phyloP scores from a whole-genome alignment of 1,284 basidiomycete genomes.

The Rhodotorula sp. region DNA sequence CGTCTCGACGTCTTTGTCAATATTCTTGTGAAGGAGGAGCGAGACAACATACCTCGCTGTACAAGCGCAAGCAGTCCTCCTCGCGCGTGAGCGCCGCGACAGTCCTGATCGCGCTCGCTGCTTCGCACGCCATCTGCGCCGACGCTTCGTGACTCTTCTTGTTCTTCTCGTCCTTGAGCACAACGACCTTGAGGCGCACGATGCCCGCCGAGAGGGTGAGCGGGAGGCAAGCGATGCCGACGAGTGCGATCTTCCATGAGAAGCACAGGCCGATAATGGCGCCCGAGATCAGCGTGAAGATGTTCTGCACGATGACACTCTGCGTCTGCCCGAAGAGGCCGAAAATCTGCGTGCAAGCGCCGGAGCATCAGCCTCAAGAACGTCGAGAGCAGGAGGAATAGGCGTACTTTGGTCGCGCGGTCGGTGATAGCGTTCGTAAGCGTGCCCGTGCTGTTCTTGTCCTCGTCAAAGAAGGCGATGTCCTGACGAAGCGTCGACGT shows the following conservation, averaged over 20 bases:
- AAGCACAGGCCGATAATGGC: slow-evolving; percentile 56
- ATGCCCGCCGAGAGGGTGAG: slow-evolving; percentile 77
- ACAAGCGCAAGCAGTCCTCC: slow-evolving; percentile 48
- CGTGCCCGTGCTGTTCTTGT: slow-evolving; percentile 63
- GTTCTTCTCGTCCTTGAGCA: slow-evolving; percentile 83
- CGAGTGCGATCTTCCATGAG: slow-evolving; percentile 75
- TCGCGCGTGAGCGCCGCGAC: slow-evolving; percentile 78
- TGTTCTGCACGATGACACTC: slow-evolving; percentile 35
- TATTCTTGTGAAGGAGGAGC: too few relatives aligned
- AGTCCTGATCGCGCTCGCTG: slow-evolving; percentile 86
- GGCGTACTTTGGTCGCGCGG: slow-evolving; percentile 74
- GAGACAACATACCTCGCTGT: slow-evolving; percentile 30
- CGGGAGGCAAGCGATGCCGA: slow-evolving; percentile 79
- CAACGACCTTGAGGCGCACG: slow-evolving; percentile 70
- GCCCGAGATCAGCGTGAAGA: slow-evolving; percentile 24
- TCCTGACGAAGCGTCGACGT: slow-evolving; percentile 48
- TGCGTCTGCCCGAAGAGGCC: slow-evolving; percentile 34
- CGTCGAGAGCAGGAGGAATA: background rate
- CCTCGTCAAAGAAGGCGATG: slow-evolving; percentile 52
- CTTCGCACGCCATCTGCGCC: slow-evolving; percentile 85
- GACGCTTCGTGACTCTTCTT: slow-evolving; percentile 80
- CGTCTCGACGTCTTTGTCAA: too few relatives aligned
- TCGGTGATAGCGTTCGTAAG: slow-evolving; percentile 81
- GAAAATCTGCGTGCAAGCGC: slow-evolving; percentile 42
- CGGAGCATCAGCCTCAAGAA: background rate